These are phyloP conservation scores for Yueomyces sinensis DNA, from an alignment of 805 yeast genomes.

Conservation along the genomic window DNA sequence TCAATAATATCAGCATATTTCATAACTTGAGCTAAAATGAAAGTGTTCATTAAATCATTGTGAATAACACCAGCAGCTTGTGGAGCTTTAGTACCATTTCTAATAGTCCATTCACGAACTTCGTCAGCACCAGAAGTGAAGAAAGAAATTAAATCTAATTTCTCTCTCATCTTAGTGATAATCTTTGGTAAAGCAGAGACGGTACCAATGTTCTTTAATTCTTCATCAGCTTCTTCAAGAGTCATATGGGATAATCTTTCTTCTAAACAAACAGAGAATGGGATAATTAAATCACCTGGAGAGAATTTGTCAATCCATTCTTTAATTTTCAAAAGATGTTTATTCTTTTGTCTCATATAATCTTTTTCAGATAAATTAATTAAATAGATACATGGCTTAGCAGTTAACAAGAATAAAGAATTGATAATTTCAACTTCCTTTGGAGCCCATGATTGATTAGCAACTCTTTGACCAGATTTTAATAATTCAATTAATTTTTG, in stretches of 20 bases:
- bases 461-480: slow-evolving; percentile 78
- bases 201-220: slow-evolving; percentile 62
- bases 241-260: slow-evolving; percentile 81
- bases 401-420: slow-evolving; percentile 75
- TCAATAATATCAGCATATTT: slow-evolving; percentile 72
- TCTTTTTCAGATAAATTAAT: slow-evolving; percentile 85
- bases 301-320: slow-evolving; percentile 76
- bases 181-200: slow-evolving; percentile 76
- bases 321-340: slow-evolving; percentile 67
- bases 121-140: slow-evolving; percentile 95
- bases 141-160: slow-evolving; percentile 78
- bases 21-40: slow-evolving; percentile 86
- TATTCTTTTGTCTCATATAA: slow-evolving; percentile 78
- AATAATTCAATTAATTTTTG: slow-evolving; percentile 61
- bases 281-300: slow-evolving; percentile 83
- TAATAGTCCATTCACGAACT: slow-evolving; percentile 96
- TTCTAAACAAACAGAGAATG: slow-evolving; percentile 86
- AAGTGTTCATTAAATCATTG: slow-evolving; percentile 88
- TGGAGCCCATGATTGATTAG: slow-evolving; percentile 75
- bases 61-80: slow-evolving; percentile 98
- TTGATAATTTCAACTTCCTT: slow-evolving; percentile 90
- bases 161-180: slow-evolving; percentile 74
- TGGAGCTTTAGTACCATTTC: slow-evolving; percentile 90
- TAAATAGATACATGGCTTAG: slow-evolving; percentile 89
- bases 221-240: slow-evolving; percentile 68